phyloP scores from a whole-genome alignment of 169 alveolate genomes.

The Eimeria acervulina region DNA sequence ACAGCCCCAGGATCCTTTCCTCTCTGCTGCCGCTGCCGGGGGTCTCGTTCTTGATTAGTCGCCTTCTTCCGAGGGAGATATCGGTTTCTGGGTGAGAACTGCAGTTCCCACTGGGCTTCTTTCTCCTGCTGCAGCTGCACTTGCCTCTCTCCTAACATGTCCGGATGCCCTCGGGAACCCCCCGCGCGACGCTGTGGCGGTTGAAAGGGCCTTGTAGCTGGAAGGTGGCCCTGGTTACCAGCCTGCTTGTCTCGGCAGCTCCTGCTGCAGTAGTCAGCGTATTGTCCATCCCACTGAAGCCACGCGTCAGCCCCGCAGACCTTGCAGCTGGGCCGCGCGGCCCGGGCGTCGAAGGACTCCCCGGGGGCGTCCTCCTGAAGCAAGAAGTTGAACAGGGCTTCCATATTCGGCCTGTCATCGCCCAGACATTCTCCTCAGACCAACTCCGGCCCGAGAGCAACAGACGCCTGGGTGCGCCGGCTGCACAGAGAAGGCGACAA shows the following conservation, averaged over 20 bases:
- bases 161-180: neutral
- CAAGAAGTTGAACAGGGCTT: conserved; percentile 42
- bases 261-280: conserved; percentile 77
- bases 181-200: neutral
- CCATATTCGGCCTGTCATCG: neutral
- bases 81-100: conserved; percentile 48
- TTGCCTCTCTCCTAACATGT: conserved; percentile 25
- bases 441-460: neutral
- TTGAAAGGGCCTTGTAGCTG: neutral
- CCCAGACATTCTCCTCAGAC: neutral
- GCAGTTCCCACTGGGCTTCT: conserved; percentile 18
- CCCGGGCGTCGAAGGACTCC: conserved; percentile 72
- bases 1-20: neutral
- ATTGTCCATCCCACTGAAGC: conserved; percentile 80
- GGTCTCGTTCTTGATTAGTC: neutral
- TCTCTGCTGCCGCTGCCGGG: conserved; percentile 15
- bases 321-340: conserved; percentile 80
- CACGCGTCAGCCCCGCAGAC: conserved; percentile 79
- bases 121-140: conserved; percentile 64
- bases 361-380: conserved; percentile 42
- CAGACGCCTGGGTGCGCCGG: neutral
- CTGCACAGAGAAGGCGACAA: neutral
- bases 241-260: conserved; percentile 49
- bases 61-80: conserved; percentile 31
- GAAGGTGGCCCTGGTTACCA: neutral